Evolutionary conservation across 495 filamentous ascomycete species (phyloP).

Genomic region (Viridothelium virens): DNA sequence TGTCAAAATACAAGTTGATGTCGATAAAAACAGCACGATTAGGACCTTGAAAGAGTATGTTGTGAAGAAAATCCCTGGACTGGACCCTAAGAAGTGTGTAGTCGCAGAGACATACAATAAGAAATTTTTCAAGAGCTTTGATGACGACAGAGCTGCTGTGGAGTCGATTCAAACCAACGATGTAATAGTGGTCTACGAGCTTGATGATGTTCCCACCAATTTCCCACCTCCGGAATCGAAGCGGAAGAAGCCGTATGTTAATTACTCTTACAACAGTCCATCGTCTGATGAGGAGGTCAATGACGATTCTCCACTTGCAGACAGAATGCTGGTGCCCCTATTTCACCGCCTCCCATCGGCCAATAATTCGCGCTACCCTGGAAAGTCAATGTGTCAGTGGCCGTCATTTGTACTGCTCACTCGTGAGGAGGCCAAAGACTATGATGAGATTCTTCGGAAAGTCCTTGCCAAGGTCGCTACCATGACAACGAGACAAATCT

Average conservation of each 20-base stretch:
- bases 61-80: slow-evolving; percentile 52
- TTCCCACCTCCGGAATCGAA: slow-evolving; percentile 49
- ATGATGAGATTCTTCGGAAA: slow-evolving; percentile 55
- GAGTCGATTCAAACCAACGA: slow-evolving; percentile 56
- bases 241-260: slow-evolving; percentile 35
- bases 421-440: slow-evolving; percentile 52
- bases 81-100: slow-evolving; percentile 52
- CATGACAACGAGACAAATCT: slow-evolving; percentile 55
- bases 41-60: slow-evolving; percentile 67
- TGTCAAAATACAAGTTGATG: slow-evolving; percentile 68
- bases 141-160: slow-evolving; percentile 54
- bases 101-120: slow-evolving; percentile 69
- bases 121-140: slow-evolving; percentile 77
- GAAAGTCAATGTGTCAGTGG: slow-evolving; percentile 41
- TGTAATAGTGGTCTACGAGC: slow-evolving; percentile 64
- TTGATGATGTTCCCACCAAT: slow-evolving; percentile 74
- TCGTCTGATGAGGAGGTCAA: slow-evolving; percentile 51
- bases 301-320: slow-evolving; percentile 54
- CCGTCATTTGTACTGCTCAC: slow-evolving; percentile 56
- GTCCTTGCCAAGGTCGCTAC: slow-evolving; percentile 48
- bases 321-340: slow-evolving; percentile 69
- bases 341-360: slow-evolving; percentile 52
- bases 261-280: slow-evolving; percentile 38
- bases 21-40: slow-evolving; percentile 74
- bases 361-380: background rate